Conservation (phyloP, 345 rosid species). For the Euphorbia lathyris region DNA sequence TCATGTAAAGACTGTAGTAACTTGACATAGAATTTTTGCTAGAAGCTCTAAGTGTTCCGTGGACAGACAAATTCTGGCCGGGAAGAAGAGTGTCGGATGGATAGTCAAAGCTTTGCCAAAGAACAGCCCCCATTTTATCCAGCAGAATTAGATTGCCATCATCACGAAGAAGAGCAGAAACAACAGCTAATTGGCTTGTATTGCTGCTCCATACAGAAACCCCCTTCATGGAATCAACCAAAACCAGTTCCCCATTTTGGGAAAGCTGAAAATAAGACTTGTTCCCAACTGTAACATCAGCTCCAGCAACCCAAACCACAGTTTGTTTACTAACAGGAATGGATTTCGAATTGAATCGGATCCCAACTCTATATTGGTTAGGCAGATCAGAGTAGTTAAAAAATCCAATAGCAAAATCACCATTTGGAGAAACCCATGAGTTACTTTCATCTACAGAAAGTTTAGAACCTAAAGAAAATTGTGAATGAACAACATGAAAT, state of each 20-base stretch:
- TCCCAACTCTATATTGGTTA: constrained; percentile 63
- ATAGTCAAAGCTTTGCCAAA: constrained; percentile 77
- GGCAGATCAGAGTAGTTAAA: constrained; percentile 47
- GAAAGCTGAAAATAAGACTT: constrained; percentile 64
- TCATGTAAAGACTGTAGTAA: constrained; percentile 63
- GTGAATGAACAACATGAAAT: constrained; percentile 37
- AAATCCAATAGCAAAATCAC: constrained; percentile 71
- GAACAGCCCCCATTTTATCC: constrained; percentile 33
- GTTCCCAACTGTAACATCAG: constrained; percentile 45
- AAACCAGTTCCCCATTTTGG: constrained; percentile 52
- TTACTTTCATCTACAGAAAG: constrained; percentile 46
- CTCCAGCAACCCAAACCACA: constrained; percentile 82
- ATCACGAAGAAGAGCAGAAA: constrained; percentile 54
- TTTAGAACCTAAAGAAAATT: constrained; percentile 61
- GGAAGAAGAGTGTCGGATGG: constrained; percentile 77
- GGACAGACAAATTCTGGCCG: constrained; percentile 49
- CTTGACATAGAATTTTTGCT: constrained; percentile 56
- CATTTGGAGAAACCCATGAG: constrained; percentile 63
- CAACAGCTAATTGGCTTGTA: constrained; percentile 48
- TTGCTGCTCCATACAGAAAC: constrained; percentile 55
- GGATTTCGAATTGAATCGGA: constrained; percentile 55
- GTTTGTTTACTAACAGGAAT: constrained; percentile 47
- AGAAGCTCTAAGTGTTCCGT: constrained; percentile 54
- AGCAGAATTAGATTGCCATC: constrained; percentile 72
- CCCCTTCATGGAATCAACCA: constrained; percentile 50